Base-by-base conservation (phyloP, 176 grass and related monocot species). In the Cocos nucifera region DNA sequence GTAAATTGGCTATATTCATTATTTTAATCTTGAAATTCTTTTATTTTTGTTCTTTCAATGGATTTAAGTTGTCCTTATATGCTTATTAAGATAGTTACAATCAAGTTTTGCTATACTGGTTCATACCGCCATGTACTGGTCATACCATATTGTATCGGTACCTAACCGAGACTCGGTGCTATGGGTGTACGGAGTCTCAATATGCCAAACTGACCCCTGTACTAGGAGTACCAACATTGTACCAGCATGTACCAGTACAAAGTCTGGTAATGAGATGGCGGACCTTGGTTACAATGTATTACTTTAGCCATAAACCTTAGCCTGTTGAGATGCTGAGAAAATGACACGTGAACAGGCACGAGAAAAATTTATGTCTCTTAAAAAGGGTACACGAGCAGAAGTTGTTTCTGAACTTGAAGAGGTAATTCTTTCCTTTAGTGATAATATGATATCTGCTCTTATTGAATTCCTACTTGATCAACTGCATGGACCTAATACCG, bases 291-390 rank as follows among this genome's bases (percentile, higher is more conserved):
- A 44, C 35, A 12, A 12, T 44, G 12, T 44, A 44, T 44, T 14
- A 12, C 35, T 15, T 53, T 56, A 56, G 27, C 26, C 7, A 30
- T 44, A 20, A 57, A 67, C 10, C 35, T 44, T 44, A 12, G 35
- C 35, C 9, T 14, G 7, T 66, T 85, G 57, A 79, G 24, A 52
- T 61, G 24, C 22, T 95, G 54, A 59, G 50, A 16, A 75, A 28
- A 59, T 26, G 79, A 35, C 2, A 73, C 50, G 32, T 66, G 70
- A 26, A 74, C 51, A 96, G 92, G 87, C 87, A 56, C 92, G 92
- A 30, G 92, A 96, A 80, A 96, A 90, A 49, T 96, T 90, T 75
- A 86, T 90, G 55, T 96, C 92, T 61, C 80, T 89, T 59, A 74
- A 82, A 22, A 96, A 96, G 76, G 86, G 86, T 56, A 87, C 92